phyloP scores from a whole-genome alignment of 192 early-diverging fungal genomes.

The Coemansia umbellata region DNA sequence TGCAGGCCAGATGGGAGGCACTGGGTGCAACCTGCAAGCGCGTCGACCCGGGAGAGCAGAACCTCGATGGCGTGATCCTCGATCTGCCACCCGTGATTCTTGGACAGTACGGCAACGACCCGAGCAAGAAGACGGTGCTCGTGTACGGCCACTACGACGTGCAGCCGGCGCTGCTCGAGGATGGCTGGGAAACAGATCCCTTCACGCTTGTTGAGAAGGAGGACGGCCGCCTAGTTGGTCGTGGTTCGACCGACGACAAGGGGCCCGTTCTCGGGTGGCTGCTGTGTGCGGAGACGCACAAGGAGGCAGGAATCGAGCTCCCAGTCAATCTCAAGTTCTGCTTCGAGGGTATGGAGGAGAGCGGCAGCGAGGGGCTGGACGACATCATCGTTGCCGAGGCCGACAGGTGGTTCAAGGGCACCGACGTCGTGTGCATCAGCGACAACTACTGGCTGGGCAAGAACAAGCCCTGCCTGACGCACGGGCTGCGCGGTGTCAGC shows the following conservation, averaged over 20 bases:
- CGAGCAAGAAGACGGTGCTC: slow-evolving; percentile 90
- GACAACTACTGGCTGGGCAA: slow-evolving; percentile 99
- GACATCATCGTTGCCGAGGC: slow-evolving; percentile 83
- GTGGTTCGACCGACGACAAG: slow-evolving; percentile 97
- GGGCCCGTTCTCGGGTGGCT: slow-evolving; percentile 97
- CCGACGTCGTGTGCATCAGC: slow-evolving; percentile 93
- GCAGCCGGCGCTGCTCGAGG: slow-evolving; percentile 82
- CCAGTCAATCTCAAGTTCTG: slow-evolving; percentile 96
- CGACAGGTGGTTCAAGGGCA: slow-evolving; percentile 81
- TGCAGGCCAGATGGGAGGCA: slow-evolving; percentile 66
- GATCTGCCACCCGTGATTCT: slow-evolving; percentile 91
- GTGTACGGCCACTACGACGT: slow-evolving; percentile 99
- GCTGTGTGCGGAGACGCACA: slow-evolving; percentile 91
- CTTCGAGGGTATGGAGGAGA: slow-evolving; percentile 94
- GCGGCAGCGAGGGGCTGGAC: slow-evolving; percentile 93
- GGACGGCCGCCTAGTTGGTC: slow-evolving; percentile 79
- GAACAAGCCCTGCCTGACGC: slow-evolving; percentile 95
- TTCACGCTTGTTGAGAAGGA: slow-evolving; percentile 83
- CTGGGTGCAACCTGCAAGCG: slow-evolving; percentile 63
- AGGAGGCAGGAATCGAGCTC: slow-evolving; percentile 82
- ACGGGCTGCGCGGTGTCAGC: slow-evolving; percentile 83
- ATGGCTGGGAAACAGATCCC: slow-evolving; percentile 91
- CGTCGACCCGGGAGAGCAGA: slow-evolving; percentile 77
- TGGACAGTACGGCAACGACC: slow-evolving; percentile 85
- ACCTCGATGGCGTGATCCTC: slow-evolving; percentile 70